Conservation (phyloP, 1,284 basidiomycete species). For the Sphagnurus paluster region DNA sequence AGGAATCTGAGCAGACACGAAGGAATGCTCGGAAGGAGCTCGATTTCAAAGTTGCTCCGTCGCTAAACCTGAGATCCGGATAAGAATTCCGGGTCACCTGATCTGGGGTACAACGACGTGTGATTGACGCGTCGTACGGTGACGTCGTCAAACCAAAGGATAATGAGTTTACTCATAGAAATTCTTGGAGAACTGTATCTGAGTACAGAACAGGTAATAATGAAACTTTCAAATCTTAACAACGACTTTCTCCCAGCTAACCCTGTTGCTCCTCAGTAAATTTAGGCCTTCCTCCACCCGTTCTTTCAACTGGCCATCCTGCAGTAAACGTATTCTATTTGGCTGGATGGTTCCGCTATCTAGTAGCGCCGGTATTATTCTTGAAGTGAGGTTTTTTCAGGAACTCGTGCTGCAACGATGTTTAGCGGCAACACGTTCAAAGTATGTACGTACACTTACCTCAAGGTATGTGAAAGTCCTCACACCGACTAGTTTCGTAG, state of each 20-base stretch:
- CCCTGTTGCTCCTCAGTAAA: conserved; percentile 44
- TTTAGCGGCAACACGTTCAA: background rate
- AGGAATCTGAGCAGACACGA: conserved; percentile 2
- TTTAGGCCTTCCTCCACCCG: conserved; percentile 40
- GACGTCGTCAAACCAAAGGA: no score
- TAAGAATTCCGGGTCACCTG: no score
- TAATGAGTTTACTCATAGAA: no score
- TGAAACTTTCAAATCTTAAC: conserved; percentile 40
- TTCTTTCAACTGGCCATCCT: conserved; percentile 41
- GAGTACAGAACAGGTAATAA: no score
- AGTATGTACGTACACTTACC: conserved; percentile 25
- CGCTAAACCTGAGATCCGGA: conserved; percentile 18
- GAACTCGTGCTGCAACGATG: conserved; percentile 33
- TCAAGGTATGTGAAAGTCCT: conserved; percentile 43
- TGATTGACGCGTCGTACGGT: conserved; percentile 5
- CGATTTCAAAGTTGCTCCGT: conserved; percentile 3
- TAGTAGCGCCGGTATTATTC: conserved; percentile 44
- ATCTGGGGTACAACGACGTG: conserved; percentile 6
- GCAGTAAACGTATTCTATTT: conserved; percentile 40
- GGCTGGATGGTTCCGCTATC: conserved; percentile 38
- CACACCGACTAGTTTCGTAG: conserved; percentile 37
- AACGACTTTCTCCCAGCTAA: conserved; percentile 51
- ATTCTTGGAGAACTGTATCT: no score
- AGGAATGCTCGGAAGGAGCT: conserved; percentile 7
- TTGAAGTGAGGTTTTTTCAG: conserved; percentile 43